Evolutionary conservation across 2,329 filamentous ascomycete species (phyloP).

Genomic region (Pseudogymnoascus sp.): DNA sequence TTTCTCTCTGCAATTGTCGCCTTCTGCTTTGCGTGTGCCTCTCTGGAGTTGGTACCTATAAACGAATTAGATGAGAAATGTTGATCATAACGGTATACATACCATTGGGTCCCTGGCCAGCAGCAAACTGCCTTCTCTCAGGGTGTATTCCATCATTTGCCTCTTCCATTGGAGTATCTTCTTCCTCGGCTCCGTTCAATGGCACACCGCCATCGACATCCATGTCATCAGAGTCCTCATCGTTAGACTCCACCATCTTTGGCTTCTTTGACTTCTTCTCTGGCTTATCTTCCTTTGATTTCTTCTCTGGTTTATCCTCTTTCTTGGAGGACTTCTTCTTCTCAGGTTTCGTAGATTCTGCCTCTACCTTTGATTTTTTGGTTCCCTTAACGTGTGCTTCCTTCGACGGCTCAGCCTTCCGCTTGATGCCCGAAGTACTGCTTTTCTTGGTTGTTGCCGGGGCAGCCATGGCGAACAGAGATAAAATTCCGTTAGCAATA

Average conservation of each 20-base stretch:
- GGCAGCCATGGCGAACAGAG: conserved; percentile 1
- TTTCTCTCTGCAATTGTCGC: conserved; percentile 82
- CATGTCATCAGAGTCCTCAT: conserved; percentile 35
- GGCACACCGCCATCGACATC: conserved; percentile 32
- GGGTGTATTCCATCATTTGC: conserved; percentile 31
- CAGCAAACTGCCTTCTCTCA: conserved; percentile 29
- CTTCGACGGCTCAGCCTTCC: conserved; percentile 48
- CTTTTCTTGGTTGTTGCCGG: conserved; percentile 37
- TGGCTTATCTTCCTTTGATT: conserved; percentile 13
- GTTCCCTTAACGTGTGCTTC: conserved; percentile 37
- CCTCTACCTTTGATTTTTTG: conserved; percentile 47
- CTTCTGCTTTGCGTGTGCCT: conserved; percentile 91
- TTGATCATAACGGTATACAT: conserved; percentile 16
- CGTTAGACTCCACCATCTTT: conserved; percentile 32
- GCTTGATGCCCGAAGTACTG: conserved; percentile 46
- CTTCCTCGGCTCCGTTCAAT: conserved; percentile 17
- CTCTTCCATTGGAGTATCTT: conserved; percentile 28
- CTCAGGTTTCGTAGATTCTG: conserved; percentile 28
- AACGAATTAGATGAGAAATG: conserved; percentile 16
- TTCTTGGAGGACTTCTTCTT: conserved; percentile 31
- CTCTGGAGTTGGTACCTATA: conserved; percentile 62
- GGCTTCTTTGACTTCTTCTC: conserved; percentile 15
- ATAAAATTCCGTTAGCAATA: neutral
- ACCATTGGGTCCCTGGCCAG: conserved; percentile 20
- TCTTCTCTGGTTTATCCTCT: conserved; percentile 32